A percentile compares a stretch with the other conserved stretches of the same genome.
Conservation (phyloP, 1,284 basidiomycete species). For the Cutaneotrichosporon sp. region DNA sequence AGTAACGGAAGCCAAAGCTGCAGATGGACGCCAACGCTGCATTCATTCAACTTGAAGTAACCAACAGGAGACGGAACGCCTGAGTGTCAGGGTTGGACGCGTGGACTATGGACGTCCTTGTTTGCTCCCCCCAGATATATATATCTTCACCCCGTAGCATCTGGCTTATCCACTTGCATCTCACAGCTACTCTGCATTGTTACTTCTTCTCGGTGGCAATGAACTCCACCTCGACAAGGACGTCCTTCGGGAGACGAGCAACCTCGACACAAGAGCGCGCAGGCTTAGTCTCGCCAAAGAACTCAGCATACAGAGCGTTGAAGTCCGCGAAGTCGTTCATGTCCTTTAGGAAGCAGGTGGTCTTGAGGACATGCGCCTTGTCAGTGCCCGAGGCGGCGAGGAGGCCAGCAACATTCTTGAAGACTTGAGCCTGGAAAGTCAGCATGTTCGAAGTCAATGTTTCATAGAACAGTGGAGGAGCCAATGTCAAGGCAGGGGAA, state of each 20-base stretch:
- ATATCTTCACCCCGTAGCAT: no score
- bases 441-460: background rate
- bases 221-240: constrained; percentile 86
- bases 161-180: background rate
- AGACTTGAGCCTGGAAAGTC: constrained; percentile 58
- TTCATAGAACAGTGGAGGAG: no score
- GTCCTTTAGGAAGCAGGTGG: constrained; percentile 84
- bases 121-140: no score
- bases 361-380: constrained; percentile 74
- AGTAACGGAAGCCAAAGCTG: no score
- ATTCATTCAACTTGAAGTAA: no score
- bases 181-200: background rate
- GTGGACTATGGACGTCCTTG: no score
- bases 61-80: no score
- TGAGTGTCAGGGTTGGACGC: no score
- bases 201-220: constrained; percentile 55
- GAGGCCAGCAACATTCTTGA: constrained; percentile 80
- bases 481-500: no score
- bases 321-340: constrained; percentile 87
- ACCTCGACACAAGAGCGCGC: constrained; percentile 87
- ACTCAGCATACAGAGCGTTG: constrained; percentile 66
- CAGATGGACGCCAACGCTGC: no score
- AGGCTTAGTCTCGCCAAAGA: constrained; percentile 87
- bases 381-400: constrained; percentile 76
- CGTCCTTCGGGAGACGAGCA: constrained; percentile 67